These are phyloP conservation scores for Ceratocystis smalleyi DNA, from an alignment of 2,329 filamentous ascomycete species.

Conservation along the genomic window DNA sequence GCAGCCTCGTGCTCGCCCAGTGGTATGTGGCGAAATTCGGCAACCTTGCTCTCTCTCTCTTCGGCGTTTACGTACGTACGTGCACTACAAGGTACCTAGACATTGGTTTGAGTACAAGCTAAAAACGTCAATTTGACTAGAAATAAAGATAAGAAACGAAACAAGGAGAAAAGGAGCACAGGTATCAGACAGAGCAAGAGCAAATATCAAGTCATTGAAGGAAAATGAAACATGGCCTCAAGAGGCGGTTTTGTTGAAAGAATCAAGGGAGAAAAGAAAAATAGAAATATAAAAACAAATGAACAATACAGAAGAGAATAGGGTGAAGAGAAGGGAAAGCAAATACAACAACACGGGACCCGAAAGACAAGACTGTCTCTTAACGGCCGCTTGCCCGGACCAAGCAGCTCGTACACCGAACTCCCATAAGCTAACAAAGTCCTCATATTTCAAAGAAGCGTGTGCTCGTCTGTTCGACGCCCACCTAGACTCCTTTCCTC, in stretches of 20 bases:
- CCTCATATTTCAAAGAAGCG: slow-evolving; percentile 6
- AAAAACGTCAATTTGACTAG: background rate
- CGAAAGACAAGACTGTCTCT: background rate
- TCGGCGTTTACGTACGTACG: background rate
- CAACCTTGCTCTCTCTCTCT: background rate
- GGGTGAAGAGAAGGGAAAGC: slow-evolving; percentile 7
- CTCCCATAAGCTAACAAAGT: slow-evolving; percentile 6
- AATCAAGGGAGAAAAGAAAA: slow-evolving; percentile 3
- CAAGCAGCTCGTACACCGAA: slow-evolving; percentile 2
- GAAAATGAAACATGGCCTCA: slow-evolving; percentile 5
- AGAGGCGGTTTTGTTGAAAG: background rate
- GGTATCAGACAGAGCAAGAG: background rate
- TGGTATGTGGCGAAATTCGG: background rate
- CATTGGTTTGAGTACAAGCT: background rate
- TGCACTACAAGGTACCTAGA: background rate
- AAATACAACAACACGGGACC: slow-evolving; percentile 9
- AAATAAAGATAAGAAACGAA: background rate
- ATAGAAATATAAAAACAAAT: slow-evolving; percentile 11
- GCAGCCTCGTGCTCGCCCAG: background rate
- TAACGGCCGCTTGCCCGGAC: slow-evolving; percentile 6
- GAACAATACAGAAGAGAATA: slow-evolving; percentile 9
- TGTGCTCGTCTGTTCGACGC: background rate
- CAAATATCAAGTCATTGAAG: background rate
- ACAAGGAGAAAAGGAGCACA: background rate
- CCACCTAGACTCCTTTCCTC: background rate